Conservation (phyloP, 257 asterid genomes). For the Ajuga chamaepitys region DNA sequence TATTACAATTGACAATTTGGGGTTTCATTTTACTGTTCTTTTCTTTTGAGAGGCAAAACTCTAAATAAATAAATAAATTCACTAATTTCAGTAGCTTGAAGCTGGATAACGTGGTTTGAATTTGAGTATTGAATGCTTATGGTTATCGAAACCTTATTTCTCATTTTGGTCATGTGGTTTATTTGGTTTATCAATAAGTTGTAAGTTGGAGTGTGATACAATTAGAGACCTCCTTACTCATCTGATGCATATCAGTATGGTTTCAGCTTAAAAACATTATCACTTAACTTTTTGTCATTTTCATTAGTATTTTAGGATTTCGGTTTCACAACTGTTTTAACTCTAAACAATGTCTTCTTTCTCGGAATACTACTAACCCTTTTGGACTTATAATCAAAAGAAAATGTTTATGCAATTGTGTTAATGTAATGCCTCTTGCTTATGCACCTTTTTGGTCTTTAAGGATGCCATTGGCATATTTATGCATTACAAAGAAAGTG, state of each 20-base stretch:
- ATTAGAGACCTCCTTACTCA: neutral
- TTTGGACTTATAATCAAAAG: neutral
- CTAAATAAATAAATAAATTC: too few relatives aligned
- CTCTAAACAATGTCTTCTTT: neutral
- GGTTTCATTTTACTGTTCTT: neutral
- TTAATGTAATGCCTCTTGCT: neutral
- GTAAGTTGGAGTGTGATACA: neutral
- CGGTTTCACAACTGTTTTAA: neutral
- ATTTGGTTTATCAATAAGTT: neutral
- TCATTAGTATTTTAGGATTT: too few relatives aligned
- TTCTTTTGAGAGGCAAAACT: neutral
- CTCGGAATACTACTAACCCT: neutral
- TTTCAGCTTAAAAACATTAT: neutral
- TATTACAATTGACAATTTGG: neutral
- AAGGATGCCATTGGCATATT: neutral
- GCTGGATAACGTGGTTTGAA: neutral
- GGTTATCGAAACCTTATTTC: neutral
- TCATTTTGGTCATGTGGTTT: neutral
- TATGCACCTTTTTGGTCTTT: neutral
- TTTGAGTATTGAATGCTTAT: neutral
- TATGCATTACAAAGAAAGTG: too few relatives aligned
- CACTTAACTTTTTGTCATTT: too few relatives aligned
- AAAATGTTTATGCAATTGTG: neutral
- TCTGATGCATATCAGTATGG: neutral
- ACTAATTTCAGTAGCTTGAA: neutral